Percentiles rank a stretch among this genome's conserved stretches.
phyloP scores from a whole-genome alignment of 169 alveolate genomes.

The Plasmodium berghei region DNA sequence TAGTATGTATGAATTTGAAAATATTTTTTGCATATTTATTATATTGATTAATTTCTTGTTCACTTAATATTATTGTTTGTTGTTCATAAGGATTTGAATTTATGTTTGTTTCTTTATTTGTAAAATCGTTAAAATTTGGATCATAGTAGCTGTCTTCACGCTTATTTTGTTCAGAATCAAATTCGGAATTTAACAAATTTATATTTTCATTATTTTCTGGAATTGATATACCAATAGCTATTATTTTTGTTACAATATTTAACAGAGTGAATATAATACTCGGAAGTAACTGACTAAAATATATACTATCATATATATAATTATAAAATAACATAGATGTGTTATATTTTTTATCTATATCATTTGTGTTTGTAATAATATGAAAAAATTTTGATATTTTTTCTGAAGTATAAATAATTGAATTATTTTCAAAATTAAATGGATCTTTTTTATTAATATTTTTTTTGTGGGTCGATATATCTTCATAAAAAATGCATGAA shows the following conservation, averaged over 20 bases:
- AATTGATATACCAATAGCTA: not conserved
- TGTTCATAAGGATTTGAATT: not conserved
- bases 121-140: not conserved
- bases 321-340: slow-evolving; percentile 48
- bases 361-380: slow-evolving; percentile 49
- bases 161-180: slow-evolving; percentile 1
- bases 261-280: slow-evolving; percentile 36
- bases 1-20: slow-evolving; percentile 49
- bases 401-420: slow-evolving; percentile 21
- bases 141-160: not conserved
- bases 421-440: slow-evolving; percentile 42
- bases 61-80: slow-evolving; percentile 1
- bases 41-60: slow-evolving; percentile 46
- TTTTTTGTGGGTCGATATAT: too few species aligned
- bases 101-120: not conserved
- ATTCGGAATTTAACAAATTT: too few species aligned
- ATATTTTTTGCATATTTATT: slow-evolving; percentile 36
- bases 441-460: slow-evolving; percentile 13
- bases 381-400: slow-evolving; percentile 69
- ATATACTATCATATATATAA: slow-evolving; percentile 28
- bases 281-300: slow-evolving; percentile 30
- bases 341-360: slow-evolving; percentile 38
- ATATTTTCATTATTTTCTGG: not conserved
- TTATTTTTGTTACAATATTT: slow-evolving; percentile 24
- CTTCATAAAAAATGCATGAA: slow-evolving; percentile 52